Evolutionary conservation across 176 grass and related monocot genomes (phyloP).

Genomic region (Sorghum bicolor): Sorghum_bicolor_NCBIv3 NC_012875.2:60157501-60158000

Average conservation of each 20-base stretch:
- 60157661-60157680: not conserved
- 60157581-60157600: not conserved
- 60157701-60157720: constrained; percentile 10
- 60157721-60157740: not conserved
- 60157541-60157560: not conserved
- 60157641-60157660: not conserved
- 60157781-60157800: not conserved
- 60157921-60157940: not conserved
- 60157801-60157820: not conserved
- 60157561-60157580: not conserved
- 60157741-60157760: not conserved
- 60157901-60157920: not conserved
- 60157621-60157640: not conserved
- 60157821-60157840: not conserved
- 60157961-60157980: not conserved
- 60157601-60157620: not conserved
- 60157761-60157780: not conserved
- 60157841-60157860: not conserved
- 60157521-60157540: not conserved
- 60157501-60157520: not conserved
- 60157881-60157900: not conserved
- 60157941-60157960: not conserved
- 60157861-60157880: not conserved
- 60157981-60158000: not conserved
- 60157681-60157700: not conserved